Conservation (phyloP, 305 asterid species). For the Fraxinus xanthoxyloides region DNA sequence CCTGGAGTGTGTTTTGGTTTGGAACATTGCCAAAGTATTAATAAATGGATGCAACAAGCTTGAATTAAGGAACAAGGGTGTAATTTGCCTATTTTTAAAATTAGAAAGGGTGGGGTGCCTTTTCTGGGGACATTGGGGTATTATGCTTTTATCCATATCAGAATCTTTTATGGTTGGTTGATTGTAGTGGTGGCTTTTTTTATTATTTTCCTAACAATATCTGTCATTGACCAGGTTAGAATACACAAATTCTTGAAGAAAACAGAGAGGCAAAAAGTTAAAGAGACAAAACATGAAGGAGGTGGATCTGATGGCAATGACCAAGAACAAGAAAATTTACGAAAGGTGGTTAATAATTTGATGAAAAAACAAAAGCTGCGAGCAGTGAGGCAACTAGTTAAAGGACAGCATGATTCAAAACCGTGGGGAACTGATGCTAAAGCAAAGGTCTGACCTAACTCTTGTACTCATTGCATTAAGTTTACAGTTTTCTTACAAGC, state of each 20-base stretch:
- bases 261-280: conserved; percentile 55
- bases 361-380: conserved; percentile 75
- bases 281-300: conserved; percentile 35
- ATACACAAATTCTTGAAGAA: conserved; percentile 72
- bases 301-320: conserved; percentile 35
- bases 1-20: background rate
- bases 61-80: background rate
- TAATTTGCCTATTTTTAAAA: background rate
- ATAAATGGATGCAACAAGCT: background rate
- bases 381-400: conserved; percentile 69
- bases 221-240: conserved; percentile 55
- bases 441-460: conserved; percentile 65
- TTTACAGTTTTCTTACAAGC: conserved; percentile 17
- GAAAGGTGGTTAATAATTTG: conserved; percentile 57
- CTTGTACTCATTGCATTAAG: conserved; percentile 17
- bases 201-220: conserved; percentile 22
- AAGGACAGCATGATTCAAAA: conserved; percentile 52
- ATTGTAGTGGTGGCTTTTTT: background rate
- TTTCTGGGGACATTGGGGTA: background rate
- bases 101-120: background rate
- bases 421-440: conserved; percentile 82
- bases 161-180: background rate
- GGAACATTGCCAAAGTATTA: background rate
- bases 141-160: background rate
- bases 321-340: conserved; percentile 48